These are phyloP conservation scores for Rhizopogon roseolus DNA, from an alignment of 768 basidiomycete species.

Conservation along the genomic window DNA sequence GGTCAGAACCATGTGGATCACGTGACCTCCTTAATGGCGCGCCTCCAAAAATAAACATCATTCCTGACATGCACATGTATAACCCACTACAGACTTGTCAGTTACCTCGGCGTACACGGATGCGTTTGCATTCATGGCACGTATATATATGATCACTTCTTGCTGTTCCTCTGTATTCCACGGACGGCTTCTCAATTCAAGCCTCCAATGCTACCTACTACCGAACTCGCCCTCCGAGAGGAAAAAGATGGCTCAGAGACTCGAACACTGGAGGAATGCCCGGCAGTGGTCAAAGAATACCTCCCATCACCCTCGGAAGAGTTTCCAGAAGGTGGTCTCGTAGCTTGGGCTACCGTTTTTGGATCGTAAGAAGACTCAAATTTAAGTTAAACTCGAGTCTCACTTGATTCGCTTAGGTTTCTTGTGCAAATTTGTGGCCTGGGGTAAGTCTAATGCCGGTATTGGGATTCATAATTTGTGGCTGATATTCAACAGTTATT, in stretches of 20 bases:
- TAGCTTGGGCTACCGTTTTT: constrained; percentile 19
- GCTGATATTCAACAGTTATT: constrained; percentile 18
- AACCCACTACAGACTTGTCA: no score
- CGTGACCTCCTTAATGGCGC: no score
- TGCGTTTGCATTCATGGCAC: no score
- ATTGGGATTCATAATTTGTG: not conserved
- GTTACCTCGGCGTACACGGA: no score
- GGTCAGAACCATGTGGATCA: no score
- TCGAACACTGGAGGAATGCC: not conserved
- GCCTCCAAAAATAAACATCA: no score
- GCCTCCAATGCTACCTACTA: not conserved
- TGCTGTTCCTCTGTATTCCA: not conserved
- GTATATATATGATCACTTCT: no score
- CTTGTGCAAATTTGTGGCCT: constrained; percentile 29
- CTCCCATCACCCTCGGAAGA: not conserved
- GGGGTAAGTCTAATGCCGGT: constrained; percentile 14
- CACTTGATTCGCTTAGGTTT: constrained; percentile 11
- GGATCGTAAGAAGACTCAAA: constrained; percentile 13
- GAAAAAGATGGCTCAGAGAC: not conserved
- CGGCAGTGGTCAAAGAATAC: not conserved
- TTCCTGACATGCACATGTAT: no score
- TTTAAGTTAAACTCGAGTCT: not conserved
- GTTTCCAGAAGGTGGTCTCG: constrained; percentile 24
- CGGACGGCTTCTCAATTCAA: not conserved
- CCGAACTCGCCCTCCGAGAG: not conserved